Percentiles rank a stretch among this genome's conserved stretches.
Evolutionary conservation across 352 stramenopile species (phyloP).

Genomic region (Globisporangium recalcitrans): DNA sequence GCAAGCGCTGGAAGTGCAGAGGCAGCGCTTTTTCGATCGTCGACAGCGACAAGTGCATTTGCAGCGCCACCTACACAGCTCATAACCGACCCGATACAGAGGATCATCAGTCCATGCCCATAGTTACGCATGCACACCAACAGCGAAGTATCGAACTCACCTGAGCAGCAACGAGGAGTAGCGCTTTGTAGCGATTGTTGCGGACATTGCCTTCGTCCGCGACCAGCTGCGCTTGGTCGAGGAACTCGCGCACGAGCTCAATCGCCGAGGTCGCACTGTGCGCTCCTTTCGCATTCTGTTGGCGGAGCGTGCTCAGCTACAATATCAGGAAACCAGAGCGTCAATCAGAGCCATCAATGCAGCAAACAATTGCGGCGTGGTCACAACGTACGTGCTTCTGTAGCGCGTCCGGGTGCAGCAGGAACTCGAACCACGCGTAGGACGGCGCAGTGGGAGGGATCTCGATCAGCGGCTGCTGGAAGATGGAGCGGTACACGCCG

Average conservation of each 20-base stretch:
- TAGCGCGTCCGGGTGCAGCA: constrained; percentile 73
- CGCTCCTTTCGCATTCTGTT: constrained; percentile 35
- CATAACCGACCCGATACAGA: not conserved
- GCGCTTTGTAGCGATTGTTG: constrained; percentile 67
- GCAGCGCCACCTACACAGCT: constrained; percentile 33
- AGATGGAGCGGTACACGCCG: constrained; percentile 79
- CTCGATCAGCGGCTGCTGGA: constrained; percentile 77
- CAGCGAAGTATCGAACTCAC: constrained; percentile 10
- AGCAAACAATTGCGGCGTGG: no score
- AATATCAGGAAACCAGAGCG: not conserved
- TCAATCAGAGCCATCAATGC: no score
- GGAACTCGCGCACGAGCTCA: constrained; percentile 76
- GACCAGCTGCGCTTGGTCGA: constrained; percentile 80
- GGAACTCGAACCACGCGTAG: constrained; percentile 83
- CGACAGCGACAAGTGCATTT: constrained; percentile 60
- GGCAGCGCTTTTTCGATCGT: constrained; percentile 57
- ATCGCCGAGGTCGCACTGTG: constrained; percentile 68
- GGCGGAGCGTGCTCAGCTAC: constrained; percentile 44
- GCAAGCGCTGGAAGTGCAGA: constrained; percentile 72
- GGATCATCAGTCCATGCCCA: no score
- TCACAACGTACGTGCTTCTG: constrained; percentile 60
- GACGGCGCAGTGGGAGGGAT: constrained; percentile 58
- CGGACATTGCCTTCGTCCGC: constrained; percentile 67
- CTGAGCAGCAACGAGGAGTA: constrained; percentile 68
- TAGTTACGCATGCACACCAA: no score